Evolutionary conservation across 331 rosid genomes (phyloP).

Genomic region (Cydonia oblonga): DNA sequence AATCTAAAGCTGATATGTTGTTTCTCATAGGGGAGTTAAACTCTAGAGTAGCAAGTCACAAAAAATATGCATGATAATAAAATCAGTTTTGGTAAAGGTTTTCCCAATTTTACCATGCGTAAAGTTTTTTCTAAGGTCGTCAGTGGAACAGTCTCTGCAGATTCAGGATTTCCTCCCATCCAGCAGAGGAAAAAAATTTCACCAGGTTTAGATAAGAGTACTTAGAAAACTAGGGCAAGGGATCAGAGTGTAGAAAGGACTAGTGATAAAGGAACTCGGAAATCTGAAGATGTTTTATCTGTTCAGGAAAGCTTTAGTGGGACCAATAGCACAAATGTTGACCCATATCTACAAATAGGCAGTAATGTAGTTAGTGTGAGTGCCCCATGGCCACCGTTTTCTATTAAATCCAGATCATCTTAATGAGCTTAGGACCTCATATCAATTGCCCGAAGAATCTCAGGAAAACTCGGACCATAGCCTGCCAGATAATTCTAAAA

Average conservation of each 20-base stretch:
- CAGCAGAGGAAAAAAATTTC: conserved; percentile 49
- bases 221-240: conserved; percentile 40
- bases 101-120: conserved; percentile 64
- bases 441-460: conserved; percentile 52
- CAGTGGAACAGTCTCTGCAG: conserved; percentile 59
- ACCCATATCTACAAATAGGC: conserved; percentile 63
- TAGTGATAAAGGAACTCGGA: conserved; percentile 28
- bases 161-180: conserved; percentile 79
- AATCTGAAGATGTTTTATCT: conserved; percentile 28
- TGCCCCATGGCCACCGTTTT: conserved; percentile 92
- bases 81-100: conserved; percentile 55
- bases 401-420: conserved; percentile 66
- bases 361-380: conserved; percentile 66
- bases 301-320: conserved; percentile 28
- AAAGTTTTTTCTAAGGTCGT: conserved; percentile 97
- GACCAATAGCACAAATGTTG: conserved; percentile 18
- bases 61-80: conserved; percentile 36
- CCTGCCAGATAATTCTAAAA: conserved; percentile 30
- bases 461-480: conserved; percentile 29
- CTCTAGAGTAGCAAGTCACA: conserved; percentile 34
- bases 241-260: conserved; percentile 30
- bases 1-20: conserved; percentile 10
- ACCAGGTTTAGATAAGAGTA: conserved; percentile 43
- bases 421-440: conserved; percentile 48
- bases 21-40: conserved; percentile 27